Evolutionary conservation across 2,329 filamentous ascomycete species (phyloP), one percentile per base, ranked within the genome.

Genomic region (Talaromyces sp.): DNA sequence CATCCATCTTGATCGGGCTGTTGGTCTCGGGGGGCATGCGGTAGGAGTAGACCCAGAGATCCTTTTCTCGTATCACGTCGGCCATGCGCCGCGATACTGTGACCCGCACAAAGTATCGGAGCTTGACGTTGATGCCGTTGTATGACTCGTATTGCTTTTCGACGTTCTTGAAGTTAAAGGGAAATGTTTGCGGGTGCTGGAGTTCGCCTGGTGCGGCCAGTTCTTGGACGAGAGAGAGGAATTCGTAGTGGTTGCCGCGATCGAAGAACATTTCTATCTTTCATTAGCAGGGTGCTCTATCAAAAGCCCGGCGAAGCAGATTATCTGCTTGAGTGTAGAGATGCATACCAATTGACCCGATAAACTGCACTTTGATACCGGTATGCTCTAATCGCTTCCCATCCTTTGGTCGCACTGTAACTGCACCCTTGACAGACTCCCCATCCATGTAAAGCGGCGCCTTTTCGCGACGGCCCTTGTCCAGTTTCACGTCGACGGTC

Each of bases 81-180:
- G 93, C 92, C 93, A 99, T 98, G 77, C 95, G 89, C 74, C 95
- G 88, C 61, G 93, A 96, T 58, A 99, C 95, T 40, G 95, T 99
- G 71, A 98, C 95, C 72, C 93, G 91, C 65, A 98, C 89, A 81
- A 98, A 98, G 86, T 99, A 99, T 72, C 95, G 93, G 77, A 99
- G 87, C 84, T 97, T 96, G 74, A 99, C 95, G 77, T 99, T 99
- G 87, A 99, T 99, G 76, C 95, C 95, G 78, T 97, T 96, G 85
- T 99, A 99, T 70, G 93, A 97, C 82, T 99, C 96, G 85, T 99
- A 99, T 80, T 96, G 93, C 85, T 99, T 99, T 86, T 99, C 95
- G 73, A 99, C 93, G 79, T 98, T 99, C 81, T 98, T 98, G 88
- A 99, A 99, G 83, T 97, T 96, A 87, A 99, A 99, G 71, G 96